Evolutionary conservation across 257 asterid genomes (phyloP), one percentile per base, ranked within the genome.

Genomic region (Ophiorrhiza pumila): DNA sequence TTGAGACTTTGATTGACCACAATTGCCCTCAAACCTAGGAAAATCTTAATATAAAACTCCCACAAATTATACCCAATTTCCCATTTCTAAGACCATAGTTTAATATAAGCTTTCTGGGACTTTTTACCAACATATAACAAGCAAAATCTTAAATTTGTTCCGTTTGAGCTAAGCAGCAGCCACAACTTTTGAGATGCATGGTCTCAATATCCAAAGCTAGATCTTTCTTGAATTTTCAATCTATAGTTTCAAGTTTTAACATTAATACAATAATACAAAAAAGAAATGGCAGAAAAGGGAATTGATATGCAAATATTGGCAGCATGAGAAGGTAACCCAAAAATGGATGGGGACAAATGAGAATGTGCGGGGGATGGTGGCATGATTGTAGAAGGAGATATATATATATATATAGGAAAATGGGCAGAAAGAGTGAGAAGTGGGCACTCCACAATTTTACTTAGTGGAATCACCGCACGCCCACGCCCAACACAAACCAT

Each of bases 391-490:
- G 55, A 4, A 25, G 18, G 55, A 17, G 57, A 50, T 50, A 50
- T 17, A 17, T 50, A 50, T 20, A n/a, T n/a, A n/a, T 49, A 50
- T 50, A 8, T 17, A 17, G 57, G 10, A 17, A 0, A 46, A 46
- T 43, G n/a, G 23, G 52, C n/a, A n/a, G 74, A 47, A 77, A 35
- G 69, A 62, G 61, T 29, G 22, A 47, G 70, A 75, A n/a, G 86
- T 83, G 85, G 88, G 61, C 62, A 71, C 75, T 82, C 79, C 85
- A 80, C 80, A 56, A 65, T 72, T 31, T 72, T 55, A 72, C 81
- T 77, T 68, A 80, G 87, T 84, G 86, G 95, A 78, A 77, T 50
- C 68, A 72, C 83, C 78, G 87, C 96, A 89, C 88, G 90, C 90
- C 68, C 81, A 23, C 69, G 37, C 65, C 57, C 57, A 49, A n/a